A percentile compares a stretch with the other conserved stretches of the same genome.
phyloP scores from a whole-genome alignment of 305 asterid genomes.

The Fraxinus dipetala region DNA sequence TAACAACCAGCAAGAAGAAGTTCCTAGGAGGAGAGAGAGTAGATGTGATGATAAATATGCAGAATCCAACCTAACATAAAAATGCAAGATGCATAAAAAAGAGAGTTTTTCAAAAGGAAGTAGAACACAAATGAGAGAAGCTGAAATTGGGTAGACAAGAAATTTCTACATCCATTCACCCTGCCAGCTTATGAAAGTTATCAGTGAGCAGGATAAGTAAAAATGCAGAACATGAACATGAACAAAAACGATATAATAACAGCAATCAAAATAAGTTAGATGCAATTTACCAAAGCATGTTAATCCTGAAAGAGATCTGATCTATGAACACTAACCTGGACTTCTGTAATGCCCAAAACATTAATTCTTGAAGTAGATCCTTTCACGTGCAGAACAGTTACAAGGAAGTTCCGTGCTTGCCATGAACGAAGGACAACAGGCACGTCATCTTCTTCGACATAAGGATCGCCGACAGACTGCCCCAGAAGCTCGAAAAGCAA shows the following conservation, averaged over 20 bases:
- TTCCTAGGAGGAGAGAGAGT: slow-evolving; percentile 47
- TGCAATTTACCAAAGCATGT: slow-evolving; percentile 8
- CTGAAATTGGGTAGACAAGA: neutral
- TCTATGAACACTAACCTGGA: slow-evolving; percentile 51
- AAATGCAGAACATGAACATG: neutral
- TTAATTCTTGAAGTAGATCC: slow-evolving; percentile 70
- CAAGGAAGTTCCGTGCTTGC: slow-evolving; percentile 80
- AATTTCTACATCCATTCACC: neutral
- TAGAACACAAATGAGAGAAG: neutral
- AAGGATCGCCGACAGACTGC: slow-evolving; percentile 89
- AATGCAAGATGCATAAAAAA: neutral
- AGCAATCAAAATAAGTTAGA: neutral
- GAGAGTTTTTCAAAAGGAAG: neutral
- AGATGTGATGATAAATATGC: slow-evolving; percentile 26
- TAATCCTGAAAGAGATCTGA: slow-evolving; percentile 13
- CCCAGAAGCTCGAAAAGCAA: slow-evolving; percentile 87
- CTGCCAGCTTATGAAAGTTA: neutral
- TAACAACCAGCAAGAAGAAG: slow-evolving; percentile 81
- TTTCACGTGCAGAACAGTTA: slow-evolving; percentile 68
- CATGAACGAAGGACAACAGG: slow-evolving; percentile 88
- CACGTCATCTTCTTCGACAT: slow-evolving; percentile 70
- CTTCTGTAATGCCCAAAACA: slow-evolving; percentile 83
- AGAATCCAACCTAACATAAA: slow-evolving; percentile 17
- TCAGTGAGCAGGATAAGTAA: neutral
- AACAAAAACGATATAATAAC: neutral